Evolutionary conservation across 192 early-diverging fungal genomes (phyloP).

Genomic region (Coemansia sp.): DNA sequence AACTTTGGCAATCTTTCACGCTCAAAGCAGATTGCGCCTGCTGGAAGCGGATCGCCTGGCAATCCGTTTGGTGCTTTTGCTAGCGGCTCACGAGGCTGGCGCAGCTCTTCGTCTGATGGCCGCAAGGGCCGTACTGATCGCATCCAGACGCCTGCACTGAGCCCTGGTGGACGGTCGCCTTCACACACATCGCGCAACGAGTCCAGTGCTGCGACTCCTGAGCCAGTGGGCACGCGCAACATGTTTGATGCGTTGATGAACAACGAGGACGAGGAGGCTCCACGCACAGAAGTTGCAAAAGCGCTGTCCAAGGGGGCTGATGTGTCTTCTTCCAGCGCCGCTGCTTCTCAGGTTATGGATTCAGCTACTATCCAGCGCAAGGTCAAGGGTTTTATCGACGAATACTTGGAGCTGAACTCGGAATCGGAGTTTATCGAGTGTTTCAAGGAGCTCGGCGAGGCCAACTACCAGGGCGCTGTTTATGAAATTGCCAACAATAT

Average conservation of each 20-base stretch:
- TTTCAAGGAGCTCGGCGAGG: conserved; percentile 68
- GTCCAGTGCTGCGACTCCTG: conserved; percentile 50
- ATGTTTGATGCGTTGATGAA: conserved; percentile 48
- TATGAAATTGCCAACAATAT: conserved; percentile 63
- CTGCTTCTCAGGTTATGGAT: conserved; percentile 36
- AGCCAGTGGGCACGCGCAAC: conserved; percentile 49
- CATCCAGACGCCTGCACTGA: conserved; percentile 14
- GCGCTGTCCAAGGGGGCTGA: conserved; percentile 23
- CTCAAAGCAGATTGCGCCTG: conserved; percentile 41
- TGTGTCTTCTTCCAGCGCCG: conserved; percentile 19
- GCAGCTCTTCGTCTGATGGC: conserved; percentile 42
- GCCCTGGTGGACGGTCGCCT: conserved; percentile 46
- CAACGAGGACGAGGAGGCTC: conserved; percentile 50
- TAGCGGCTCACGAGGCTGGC: conserved; percentile 57
- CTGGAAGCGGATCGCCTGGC: conserved; percentile 5
- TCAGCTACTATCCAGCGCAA: conserved; percentile 53
- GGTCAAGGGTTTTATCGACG: conserved; percentile 60
- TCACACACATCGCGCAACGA: conserved; percentile 51
- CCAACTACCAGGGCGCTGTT: conserved; percentile 57
- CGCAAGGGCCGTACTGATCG: conserved; percentile 44
- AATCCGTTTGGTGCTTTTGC: conserved; percentile 39
- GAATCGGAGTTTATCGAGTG: conserved; percentile 64
- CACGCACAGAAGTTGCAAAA: conserved; percentile 36
- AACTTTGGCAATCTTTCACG: conserved; percentile 73
- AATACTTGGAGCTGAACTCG: conserved; percentile 61